Base-by-base conservation (phyloP, 2,329 filamentous ascomycete genomes). In the Akanthomyces muscarius region DNA sequence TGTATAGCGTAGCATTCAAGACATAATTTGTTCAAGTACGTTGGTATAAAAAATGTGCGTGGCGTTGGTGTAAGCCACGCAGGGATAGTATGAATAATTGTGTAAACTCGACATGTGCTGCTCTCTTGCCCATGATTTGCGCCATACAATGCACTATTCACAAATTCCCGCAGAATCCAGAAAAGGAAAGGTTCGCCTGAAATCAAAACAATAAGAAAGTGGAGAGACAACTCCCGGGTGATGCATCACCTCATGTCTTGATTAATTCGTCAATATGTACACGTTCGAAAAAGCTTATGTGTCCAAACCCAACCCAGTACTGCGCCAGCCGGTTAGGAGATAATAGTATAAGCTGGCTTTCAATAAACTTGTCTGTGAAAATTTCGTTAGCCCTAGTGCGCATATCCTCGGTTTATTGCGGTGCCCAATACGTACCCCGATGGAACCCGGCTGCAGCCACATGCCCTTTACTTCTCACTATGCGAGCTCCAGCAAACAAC, bases 241-340 rank as follows among this genome's bases (percentile, higher is more conserved):
- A 18, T 21, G 38, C 38, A 42, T 30, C 52, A 28, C 54, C 56
- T 68, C 57, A 73, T 2, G 69, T 69, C 28, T 65, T 66, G 2
- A 81, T 67, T 23, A 86, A 81, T 28, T 76, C 67, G 63, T 88
- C 83, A 62, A 89, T 81, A 54, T 88, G 72, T 4, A 89, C 83
- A 62, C 86, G 78, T 68, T 85, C 76, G 62, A 83, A 88, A 69
- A 80, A 88, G 68, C 81, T 87, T 53, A 89, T 83, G 62, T 87
- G 83, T 0, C 80, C 79, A 66, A 85, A 84, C 0, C 74, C 78
- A 56, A 90, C 78, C 93, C 93, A 97, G 71, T 92, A 89, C 71
- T 94, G 91, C 2, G 92, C 93, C 61, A 97, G 73, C 47, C 83
- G 81, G 71, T 96, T 81, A n/a, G 86, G 83, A 2, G 89, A 92